Percentiles rank a stretch among this genome's conserved stretches.
These are phyloP conservation scores for Elaeagnus macrophylla DNA, from an alignment of 306 rosid genomes.

Conservation along the genomic window DNA sequence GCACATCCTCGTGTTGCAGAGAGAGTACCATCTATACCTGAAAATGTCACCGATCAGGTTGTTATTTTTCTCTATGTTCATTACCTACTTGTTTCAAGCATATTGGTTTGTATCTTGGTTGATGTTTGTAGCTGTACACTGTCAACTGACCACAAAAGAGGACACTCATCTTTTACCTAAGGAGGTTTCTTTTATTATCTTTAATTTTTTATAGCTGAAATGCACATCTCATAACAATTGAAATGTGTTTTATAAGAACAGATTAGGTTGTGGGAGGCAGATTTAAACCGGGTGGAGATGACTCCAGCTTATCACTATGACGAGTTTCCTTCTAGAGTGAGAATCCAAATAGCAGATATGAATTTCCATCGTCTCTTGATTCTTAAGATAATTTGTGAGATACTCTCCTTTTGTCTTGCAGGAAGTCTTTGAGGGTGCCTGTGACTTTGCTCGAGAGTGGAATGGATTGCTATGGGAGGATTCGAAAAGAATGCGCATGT, in stretches of 20 bases:
- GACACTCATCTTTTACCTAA: too few relatives aligned
- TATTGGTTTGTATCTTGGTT: background rate
- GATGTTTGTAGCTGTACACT: background rate
- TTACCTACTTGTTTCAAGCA: background rate
- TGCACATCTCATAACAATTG: background rate
- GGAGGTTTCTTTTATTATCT: background rate
- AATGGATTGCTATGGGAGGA: slow-evolving; percentile 88
- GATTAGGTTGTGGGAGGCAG: slow-evolving; percentile 93
- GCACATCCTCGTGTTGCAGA: slow-evolving; percentile 91
- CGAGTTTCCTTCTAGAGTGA: slow-evolving; percentile 84
- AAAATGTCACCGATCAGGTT: slow-evolving; percentile 97
- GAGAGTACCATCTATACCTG: slow-evolving; percentile 78
- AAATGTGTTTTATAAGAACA: slow-evolving; percentile 25
- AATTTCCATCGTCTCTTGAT: background rate
- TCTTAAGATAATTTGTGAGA: slow-evolving; percentile 7
- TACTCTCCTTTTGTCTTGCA: slow-evolving; percentile 20
- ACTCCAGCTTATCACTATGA: slow-evolving; percentile 58
- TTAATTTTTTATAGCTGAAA: slow-evolving; percentile 18
- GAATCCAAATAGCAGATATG: slow-evolving; percentile 14
- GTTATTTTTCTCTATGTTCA: slow-evolving; percentile 8
- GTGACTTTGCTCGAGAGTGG: slow-evolving; percentile 80
- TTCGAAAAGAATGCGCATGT: slow-evolving; percentile 69
- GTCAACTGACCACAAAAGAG: background rate
- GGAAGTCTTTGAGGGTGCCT: slow-evolving; percentile 86
- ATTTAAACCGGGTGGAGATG: slow-evolving; percentile 82